Conservation (phyloP, 371 early-diverging fungal species). For the Rhizopus arrhizus region DNA sequence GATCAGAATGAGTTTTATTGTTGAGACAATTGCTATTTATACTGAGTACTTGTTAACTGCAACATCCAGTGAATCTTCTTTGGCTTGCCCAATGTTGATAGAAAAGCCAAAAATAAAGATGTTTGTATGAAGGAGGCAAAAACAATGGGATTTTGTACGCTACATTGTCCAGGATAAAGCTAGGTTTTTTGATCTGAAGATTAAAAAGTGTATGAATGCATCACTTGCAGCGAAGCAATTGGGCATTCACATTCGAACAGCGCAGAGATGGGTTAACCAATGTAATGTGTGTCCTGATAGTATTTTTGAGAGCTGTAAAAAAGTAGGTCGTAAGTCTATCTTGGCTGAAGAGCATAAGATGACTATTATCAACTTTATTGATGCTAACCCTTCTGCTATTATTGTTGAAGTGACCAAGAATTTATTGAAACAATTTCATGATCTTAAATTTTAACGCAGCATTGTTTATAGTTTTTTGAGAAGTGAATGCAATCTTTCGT, state of each 20-base stretch:
- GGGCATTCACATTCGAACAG: constrained; percentile 35
- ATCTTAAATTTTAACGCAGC: constrained; percentile 12
- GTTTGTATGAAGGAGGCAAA: constrained; percentile 8
- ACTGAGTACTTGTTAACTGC: constrained; percentile 7
- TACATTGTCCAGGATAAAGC: constrained; percentile 13
- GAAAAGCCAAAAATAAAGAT: constrained; percentile 15
- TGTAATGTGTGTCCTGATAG: constrained; percentile 13
- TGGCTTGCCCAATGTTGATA: constrained; percentile 9
- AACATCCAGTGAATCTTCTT: constrained; percentile 6
- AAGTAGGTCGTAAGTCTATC: constrained; percentile 8
- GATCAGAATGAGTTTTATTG: constrained; percentile 16
- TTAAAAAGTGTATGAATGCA: constrained; percentile 17
- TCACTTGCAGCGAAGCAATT: constrained; percentile 22
- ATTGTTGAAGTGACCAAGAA: constrained; percentile 15
- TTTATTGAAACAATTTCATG: constrained; percentile 13
- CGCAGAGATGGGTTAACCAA: constrained; percentile 13
- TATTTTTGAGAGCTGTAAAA: constrained; percentile 13
- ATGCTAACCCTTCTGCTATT: constrained; percentile 9
- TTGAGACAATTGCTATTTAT: constrained; percentile 12
- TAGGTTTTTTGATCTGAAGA: constrained; percentile 17
- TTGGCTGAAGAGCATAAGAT: constrained; percentile 14
- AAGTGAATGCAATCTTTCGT: constrained; percentile 19
- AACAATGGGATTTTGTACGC: not conserved
- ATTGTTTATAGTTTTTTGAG: constrained; percentile 14
- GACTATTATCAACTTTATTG: constrained; percentile 13